These are phyloP conservation scores for Saccharomyces paradoxus DNA, from an alignment of 805 yeast genomes.

Conservation along the genomic window DNA sequence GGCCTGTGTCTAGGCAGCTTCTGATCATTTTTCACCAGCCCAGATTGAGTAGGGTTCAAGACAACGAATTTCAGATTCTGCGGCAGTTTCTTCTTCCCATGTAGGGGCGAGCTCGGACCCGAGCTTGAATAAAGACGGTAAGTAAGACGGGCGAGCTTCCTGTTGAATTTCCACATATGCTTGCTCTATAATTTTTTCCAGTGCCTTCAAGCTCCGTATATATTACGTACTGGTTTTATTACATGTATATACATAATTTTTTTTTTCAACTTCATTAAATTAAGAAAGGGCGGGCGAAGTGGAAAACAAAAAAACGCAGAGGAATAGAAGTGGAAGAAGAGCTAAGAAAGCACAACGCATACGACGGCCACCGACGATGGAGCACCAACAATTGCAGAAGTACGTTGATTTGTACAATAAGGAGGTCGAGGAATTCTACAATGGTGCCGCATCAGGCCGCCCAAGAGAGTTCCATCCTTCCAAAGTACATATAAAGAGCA, in stretches of 20 bases:
- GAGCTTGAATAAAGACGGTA: not conserved
- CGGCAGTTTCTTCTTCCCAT: conserved; percentile 27
- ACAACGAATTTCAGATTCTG: conserved; percentile 22
- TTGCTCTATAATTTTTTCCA: not conserved
- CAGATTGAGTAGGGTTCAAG: conserved; percentile 23
- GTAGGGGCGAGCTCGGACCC: not conserved
- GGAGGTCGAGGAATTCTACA: not conserved
- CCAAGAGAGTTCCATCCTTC: not conserved
- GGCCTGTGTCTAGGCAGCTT: not conserved
- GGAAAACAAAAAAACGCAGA: not conserved
- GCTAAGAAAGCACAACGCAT: conserved; percentile 1
- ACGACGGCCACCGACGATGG: conserved; percentile 3
- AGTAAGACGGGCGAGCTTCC: not conserved
- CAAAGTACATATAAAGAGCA: not conserved
- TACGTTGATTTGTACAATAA: conserved; percentile 4
- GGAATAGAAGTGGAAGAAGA: conserved; percentile 1
- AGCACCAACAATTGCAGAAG: conserved; percentile 4
- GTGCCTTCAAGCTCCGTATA: not conserved
- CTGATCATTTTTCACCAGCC: conserved; percentile 12
- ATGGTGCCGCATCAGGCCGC: not conserved
- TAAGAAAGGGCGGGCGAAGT: not conserved
- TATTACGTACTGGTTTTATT: not conserved
- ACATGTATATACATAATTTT: not conserved
- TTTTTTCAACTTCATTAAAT: not conserved
- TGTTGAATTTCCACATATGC: not conserved